Evolutionary conservation across 306 rosid species (phyloP), one percentile per base, ranked within the genome.

Genomic region (Begonia loranthoides): DNA sequence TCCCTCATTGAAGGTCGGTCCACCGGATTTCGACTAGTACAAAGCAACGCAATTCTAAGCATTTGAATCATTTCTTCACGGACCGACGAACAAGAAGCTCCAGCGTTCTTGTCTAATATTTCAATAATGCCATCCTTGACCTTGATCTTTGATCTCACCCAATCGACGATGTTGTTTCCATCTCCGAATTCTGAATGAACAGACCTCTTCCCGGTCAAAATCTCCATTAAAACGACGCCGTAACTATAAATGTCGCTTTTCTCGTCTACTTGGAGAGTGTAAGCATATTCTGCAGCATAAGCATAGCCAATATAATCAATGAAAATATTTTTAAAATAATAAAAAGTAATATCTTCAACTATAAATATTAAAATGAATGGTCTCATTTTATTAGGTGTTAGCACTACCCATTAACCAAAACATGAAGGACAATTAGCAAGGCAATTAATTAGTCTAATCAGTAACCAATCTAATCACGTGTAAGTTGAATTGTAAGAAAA

Each of bases 1-100:
- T 90, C 99, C 41, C 95, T 75, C 95, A 86, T 90, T 0, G 92
- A 76, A 10, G 99, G 99, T 6, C 94, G 72, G 52, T 90, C 95
- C 0, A 86, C 74, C 0, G 94, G 95, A 52, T 68, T 82, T 8
- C 77, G 69, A n/a, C 95, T 79, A 0, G 99, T 82, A 66, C 99
- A 90, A 10, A 74, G 99, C 83, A 90, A 58, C 1, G 95, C 77
- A 19, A 90, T 86, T 13, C 77, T 66, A n/a, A 90, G 88, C 80
- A 82, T 82, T 15, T 86, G 94, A 50, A 78, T 68, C 99, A 90
- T 90, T 39, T 90, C 95, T 28, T 80, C 92, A 52, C 65, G 72
- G 41, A 90, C 86, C 0, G 84, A 61, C 0, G 41, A 19, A 39
- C 95, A 86, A 36, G 65, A 81, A 0, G 86, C 83, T 3, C 92